Evolutionary conservation across 2,329 filamentous ascomycete species (phyloP), one percentile per base, ranked within the genome.

Genomic region (Sclerotinia sclerotiorum): DNA sequence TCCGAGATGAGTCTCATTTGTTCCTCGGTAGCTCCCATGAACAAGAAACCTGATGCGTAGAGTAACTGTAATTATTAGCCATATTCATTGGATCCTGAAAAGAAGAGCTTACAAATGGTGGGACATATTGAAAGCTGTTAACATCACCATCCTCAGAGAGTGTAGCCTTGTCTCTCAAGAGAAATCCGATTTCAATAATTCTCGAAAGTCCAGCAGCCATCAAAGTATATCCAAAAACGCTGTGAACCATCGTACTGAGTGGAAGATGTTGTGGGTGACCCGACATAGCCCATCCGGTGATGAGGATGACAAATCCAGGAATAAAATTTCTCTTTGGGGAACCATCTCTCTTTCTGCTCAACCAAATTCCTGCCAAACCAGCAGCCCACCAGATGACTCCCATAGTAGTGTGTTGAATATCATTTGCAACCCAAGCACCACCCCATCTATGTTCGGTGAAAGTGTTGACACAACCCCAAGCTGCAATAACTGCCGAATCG

Each of bases 361-460:
- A 84, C 95, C 94, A 99, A 65, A 99, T 85, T 54, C 95, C 95
- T 15, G 94, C 86, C 42, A 99, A 82, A 32, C 95, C 95, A 10
- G 95, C 94, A 75, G 89, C 91, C 94, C 94, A 99, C 95, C 95
- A 99, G 64, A 99, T 88, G 71, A 99, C 88, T n/a, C 95, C 95
- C 94, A 99, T 98, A n/a, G 91, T 92, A 0, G 95, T 99, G 79
- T 99, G 95, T 79, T 99, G 94, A 81, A 97, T 88, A 79, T 99
- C 95, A 77, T 97, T 98, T 79, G 87, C 88, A 65, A 91, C 93
- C 95, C 95, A 99, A 0, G 87, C 85, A 0, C 84, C 84, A 67
- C 95, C 95, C 95, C 95, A 99, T 65, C 91, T 88, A 78, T 99
- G 95, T 80, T 98, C 95, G 24, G 95, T 99, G 74, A 99, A 98